Evolutionary conservation across 2,329 filamentous ascomycete genomes (phyloP).

Genomic region (Xylariaceae sp.): DNA sequence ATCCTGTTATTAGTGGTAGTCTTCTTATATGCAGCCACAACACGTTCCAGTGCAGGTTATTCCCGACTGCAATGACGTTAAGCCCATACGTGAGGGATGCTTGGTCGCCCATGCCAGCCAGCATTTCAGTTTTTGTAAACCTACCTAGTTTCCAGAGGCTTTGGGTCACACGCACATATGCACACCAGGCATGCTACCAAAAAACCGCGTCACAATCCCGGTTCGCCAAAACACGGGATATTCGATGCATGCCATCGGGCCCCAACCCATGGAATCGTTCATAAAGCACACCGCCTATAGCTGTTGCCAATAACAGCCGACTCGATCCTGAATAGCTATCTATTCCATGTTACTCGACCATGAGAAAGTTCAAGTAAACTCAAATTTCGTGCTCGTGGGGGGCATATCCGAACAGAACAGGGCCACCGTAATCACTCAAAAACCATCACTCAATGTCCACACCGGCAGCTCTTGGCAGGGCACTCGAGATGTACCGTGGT

Average conservation of each 20-base stretch:
- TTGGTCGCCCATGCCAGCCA: not conserved
- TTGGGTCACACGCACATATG: not conserved
- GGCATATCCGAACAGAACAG: no score
- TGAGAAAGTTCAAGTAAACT: not conserved
- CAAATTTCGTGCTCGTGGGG: not conserved
- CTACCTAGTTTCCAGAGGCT: not conserved
- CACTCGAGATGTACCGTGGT: not conserved
- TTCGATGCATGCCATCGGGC: constrained; percentile 22
- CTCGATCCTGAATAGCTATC: constrained; percentile 6
- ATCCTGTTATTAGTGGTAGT: not conserved
- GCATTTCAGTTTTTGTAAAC: no score
- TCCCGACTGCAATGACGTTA: not conserved
- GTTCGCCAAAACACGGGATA: constrained; percentile 10
- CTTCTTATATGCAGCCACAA: constrained; percentile 7
- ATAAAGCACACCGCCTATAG: no score
- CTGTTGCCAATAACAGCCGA: no score
- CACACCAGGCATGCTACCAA: constrained; percentile 20
- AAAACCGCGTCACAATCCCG: constrained; percentile 22
- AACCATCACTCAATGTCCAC: not conserved
- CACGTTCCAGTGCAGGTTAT: constrained; percentile 5
- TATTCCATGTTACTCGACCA: constrained; percentile 2
- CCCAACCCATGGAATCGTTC: constrained; percentile 7
- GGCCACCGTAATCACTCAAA: no score
- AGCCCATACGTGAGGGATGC: not conserved
- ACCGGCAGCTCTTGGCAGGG: constrained; percentile 14